A percentile compares a stretch with the other conserved stretches of the same genome.
phyloP scores from a whole-genome alignment of 1,139 yeast species.

The Candida sp. region DNA sequence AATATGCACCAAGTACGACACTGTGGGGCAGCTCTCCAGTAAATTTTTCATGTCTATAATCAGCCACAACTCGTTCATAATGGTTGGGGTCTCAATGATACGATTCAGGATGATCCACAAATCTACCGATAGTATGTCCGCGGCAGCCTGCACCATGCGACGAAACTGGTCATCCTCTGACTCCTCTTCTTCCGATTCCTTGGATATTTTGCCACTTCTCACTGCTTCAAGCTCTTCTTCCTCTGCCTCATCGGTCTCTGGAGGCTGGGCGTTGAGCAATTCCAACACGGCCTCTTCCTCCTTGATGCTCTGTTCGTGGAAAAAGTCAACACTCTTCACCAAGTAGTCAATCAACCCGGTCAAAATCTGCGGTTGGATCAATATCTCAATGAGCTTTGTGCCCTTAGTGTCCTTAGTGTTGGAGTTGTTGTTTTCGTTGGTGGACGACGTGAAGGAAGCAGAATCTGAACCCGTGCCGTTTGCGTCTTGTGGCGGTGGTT shows the following conservation, averaged over 20 bases:
- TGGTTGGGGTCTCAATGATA: slow-evolving; percentile 46
- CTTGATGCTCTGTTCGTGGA: slow-evolving; percentile 28
- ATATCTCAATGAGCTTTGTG: slow-evolving; percentile 44
- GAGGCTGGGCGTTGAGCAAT: slow-evolving; percentile 14
- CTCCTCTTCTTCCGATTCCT: slow-evolving; percentile 27
- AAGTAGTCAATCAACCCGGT: slow-evolving; percentile 43
- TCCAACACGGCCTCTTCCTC: slow-evolving; percentile 25
- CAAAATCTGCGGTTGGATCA: slow-evolving; percentile 50
- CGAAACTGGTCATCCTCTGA: slow-evolving; percentile 39
- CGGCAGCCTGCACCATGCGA: slow-evolving; percentile 43
- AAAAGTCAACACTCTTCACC: slow-evolving; percentile 42
- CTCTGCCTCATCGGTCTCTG: slow-evolving; percentile 13
- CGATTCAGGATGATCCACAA: slow-evolving; percentile 50
- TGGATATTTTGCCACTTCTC: slow-evolving; percentile 2
- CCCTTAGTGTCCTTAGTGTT: slow-evolving; percentile 42
- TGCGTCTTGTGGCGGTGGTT: slow-evolving; percentile 13
- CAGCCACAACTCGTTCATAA: slow-evolving; percentile 50
- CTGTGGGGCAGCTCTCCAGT: slow-evolving; percentile 44
- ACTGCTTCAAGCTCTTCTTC: slow-evolving; percentile 16
- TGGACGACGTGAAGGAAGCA: slow-evolving; percentile 44
- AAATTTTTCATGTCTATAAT: slow-evolving; percentile 39
- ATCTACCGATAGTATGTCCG: slow-evolving; percentile 47
- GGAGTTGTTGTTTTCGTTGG: slow-evolving; percentile 27
- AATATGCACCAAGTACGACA: slow-evolving; percentile 44
- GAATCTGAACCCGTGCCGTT: slow-evolving; percentile 24